Conservation (phyloP, 371 early-diverging fungal genomes). For the Zopfochytrium polystomum region DNA sequence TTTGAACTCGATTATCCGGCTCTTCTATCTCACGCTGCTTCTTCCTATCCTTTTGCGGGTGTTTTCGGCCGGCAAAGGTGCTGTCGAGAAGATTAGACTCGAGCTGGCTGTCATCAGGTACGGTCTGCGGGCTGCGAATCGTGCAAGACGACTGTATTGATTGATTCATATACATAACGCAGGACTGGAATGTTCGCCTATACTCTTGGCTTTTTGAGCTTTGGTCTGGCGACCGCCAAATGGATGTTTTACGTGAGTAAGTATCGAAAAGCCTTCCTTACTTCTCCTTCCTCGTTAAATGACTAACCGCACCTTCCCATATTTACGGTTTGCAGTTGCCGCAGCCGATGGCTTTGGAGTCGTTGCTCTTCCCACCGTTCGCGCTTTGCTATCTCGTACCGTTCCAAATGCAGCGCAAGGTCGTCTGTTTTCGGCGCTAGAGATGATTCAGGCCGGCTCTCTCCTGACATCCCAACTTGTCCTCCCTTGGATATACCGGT, state of each 20-base stretch:
- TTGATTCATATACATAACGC: too few species aligned
- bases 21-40: constrained; percentile 17
- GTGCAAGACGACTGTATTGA: too few species aligned
- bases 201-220: constrained; percentile 15
- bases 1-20: constrained; percentile 16
- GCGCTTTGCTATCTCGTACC: constrained; percentile 29
- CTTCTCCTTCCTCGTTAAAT: not conserved
- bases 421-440: constrained; percentile 33
- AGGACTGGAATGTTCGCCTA: constrained; percentile 21
- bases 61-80: constrained; percentile 10
- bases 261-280: not conserved
- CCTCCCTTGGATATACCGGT: constrained; percentile 16
- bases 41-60: constrained; percentile 12
- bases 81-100: constrained; percentile 21
- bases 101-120: constrained; percentile 26
- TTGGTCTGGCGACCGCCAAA: constrained; percentile 23
- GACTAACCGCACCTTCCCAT: not conserved
- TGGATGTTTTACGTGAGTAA: constrained; percentile 18
- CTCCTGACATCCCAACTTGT: constrained; percentile 5
- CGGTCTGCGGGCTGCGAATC: not conserved
- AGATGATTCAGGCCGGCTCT: constrained; percentile 23
- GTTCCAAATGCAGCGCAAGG: constrained; percentile 28
- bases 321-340: constrained; percentile 16
- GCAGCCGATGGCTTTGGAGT: constrained; percentile 31
- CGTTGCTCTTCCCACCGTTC: constrained; percentile 33